Evolutionary conservation across 306 rosid species (phyloP).

Genomic region (Dryas alaskensis): DNA sequence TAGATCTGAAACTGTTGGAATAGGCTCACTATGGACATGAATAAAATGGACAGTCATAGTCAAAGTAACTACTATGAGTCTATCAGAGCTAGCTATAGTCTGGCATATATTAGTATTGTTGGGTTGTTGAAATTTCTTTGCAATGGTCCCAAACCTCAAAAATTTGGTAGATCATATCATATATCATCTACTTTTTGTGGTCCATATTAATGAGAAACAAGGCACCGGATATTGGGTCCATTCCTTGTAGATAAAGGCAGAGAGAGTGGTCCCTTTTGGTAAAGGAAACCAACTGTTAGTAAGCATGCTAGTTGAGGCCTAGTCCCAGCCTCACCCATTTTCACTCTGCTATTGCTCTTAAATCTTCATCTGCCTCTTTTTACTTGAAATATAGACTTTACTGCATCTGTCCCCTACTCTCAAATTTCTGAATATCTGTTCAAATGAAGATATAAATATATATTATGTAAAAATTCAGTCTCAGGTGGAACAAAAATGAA

Average conservation of each 20-base stretch:
- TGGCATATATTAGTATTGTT: too few species aligned
- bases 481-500: background rate
- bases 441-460: background rate
- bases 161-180: background rate
- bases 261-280: background rate
- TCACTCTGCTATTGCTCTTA: background rate
- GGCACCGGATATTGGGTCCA: slow-evolving; percentile 3
- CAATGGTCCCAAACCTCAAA: too few species aligned
- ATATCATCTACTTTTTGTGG: background rate
- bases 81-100: too few species aligned
- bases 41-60: too few species aligned
- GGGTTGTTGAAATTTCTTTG: too few species aligned
- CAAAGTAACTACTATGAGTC: too few species aligned
- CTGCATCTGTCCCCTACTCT: background rate
- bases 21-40: too few species aligned
- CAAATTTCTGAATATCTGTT: background rate
- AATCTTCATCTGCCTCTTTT: background rate
- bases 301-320: too few species aligned
- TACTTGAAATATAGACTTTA: background rate
- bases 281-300: background rate
- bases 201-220: slow-evolving; percentile 1
- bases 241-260: background rate
- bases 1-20: too few species aligned
- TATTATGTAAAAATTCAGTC: background rate
- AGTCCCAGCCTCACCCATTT: background rate